Evolutionary conservation across 1,284 basidiomycete species (phyloP), one percentile per base, ranked within the genome.

Genomic region (Xerocomus cyaneibrunnescens): DNA sequence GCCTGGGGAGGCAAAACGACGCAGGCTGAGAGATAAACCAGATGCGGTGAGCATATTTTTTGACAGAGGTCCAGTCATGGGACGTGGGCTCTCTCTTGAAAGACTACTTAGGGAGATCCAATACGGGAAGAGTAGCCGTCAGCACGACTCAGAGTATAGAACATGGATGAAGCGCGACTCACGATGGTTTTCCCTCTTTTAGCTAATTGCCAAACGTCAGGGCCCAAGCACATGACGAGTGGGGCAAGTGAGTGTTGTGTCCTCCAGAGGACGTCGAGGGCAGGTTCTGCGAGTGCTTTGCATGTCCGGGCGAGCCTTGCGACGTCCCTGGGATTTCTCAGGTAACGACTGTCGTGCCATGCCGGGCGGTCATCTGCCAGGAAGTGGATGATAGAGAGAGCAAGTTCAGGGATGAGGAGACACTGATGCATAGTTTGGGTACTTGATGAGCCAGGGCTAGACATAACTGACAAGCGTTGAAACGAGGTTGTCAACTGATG

Each of bases 181-280:
- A 67, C 69, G n/a, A 70, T 53, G 6, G 35, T 48, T 46, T 60
- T 64, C 7, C 50, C 47, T 25, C 52, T 49, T 31, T 51, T 57
- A 2, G 46, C 52, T 10, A 61, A 14, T 22, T 62, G 50, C 67
- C 67, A 71, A 2, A 57, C 19, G 41, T 62, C 55, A 14, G 45
- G 9, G 12, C 67, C 58, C 9, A 70, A 39, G 21, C 66, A 71
- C 64, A 67, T 65, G 37, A 67, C 43, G 12, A 67, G 57, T 0
- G 68, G 65, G 25, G 55, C 54, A 9, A 67, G 55, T 2, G 69
- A 69, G 43, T 60, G 61, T 44, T 69, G 66, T 1, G 60, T 68
- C 32, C 21, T 45, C 66, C 66, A 67, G 25, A 67, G 66, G 30
- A 68, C 51, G 32, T 71, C 67, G 23, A 67, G 54, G 6, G 66